These are phyloP conservation scores for Eimeria falciformis DNA, from an alignment of 169 alveolate genomes.

Conservation along the genomic window DNA sequence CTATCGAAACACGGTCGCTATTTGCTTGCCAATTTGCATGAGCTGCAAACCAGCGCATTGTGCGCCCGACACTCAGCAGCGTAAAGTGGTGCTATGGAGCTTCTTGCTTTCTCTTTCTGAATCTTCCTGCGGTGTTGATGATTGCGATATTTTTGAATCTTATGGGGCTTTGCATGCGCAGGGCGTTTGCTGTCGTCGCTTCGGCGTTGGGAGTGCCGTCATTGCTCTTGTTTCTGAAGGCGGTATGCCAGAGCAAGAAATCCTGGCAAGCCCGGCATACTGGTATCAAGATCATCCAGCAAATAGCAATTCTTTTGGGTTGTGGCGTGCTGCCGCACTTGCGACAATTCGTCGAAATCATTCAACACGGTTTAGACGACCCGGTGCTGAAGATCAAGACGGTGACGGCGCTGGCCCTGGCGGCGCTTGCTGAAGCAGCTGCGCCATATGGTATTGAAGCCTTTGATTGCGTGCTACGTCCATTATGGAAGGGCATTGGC, in stretches of 20 bases:
- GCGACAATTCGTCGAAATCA: slow-evolving; percentile 97
- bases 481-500: slow-evolving; percentile 98
- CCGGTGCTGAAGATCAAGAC: slow-evolving; percentile 94
- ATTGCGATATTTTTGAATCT: neutral
- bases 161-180: neutral
- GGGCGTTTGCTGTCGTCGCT: slow-evolving; percentile 99
- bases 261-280: slow-evolving; percentile 99
- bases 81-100: neutral
- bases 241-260: slow-evolving; percentile 98
- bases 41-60: too few species aligned
- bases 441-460: slow-evolving; percentile 99
- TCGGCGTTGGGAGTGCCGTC: slow-evolving; percentile 99
- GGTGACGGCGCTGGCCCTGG: slow-evolving; percentile 98
- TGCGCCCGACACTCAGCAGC: too few species aligned
- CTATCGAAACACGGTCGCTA: too few species aligned
- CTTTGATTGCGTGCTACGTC: slow-evolving; percentile 97
- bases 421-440: slow-evolving; percentile 99
- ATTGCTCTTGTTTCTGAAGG: slow-evolving; percentile 97
- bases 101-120: neutral
- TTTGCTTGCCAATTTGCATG: too few species aligned
- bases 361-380: slow-evolving; percentile 97
- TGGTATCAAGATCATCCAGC: slow-evolving; percentile 99
- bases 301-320: slow-evolving; percentile 98
- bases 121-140: neutral
- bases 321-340: slow-evolving; percentile 99